Conservation (phyloP, 768 basidiomycete species). For the Boletus subcaerulescens region DNA sequence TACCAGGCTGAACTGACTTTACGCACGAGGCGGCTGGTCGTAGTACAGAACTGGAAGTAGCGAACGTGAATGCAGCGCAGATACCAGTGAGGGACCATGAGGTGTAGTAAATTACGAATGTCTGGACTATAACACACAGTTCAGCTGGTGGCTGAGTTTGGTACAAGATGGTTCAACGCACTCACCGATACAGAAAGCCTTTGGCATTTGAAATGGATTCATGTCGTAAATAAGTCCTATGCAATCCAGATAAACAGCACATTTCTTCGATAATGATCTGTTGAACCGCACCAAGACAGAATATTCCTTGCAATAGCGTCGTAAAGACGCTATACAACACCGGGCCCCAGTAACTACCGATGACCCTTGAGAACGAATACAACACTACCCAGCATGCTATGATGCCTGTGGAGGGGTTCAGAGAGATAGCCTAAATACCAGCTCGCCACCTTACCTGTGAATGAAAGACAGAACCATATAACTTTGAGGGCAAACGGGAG, state of each 20-base stretch:
- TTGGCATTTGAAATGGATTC: slow-evolving; percentile 59
- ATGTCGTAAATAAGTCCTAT: slow-evolving; percentile 63
- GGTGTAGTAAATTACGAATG: slow-evolving; percentile 38
- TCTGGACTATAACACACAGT: slow-evolving; percentile 18
- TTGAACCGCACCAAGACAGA: slow-evolving; percentile 53
- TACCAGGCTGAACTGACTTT: background rate
- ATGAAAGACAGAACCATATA: slow-evolving; percentile 56
- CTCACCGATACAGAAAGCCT: slow-evolving; percentile 54
- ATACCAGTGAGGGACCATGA: slow-evolving; percentile 45
- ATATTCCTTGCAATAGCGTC: slow-evolving; percentile 51
- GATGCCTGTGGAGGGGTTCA: slow-evolving; percentile 38
- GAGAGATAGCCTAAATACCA: background rate
- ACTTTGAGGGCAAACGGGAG: slow-evolving; percentile 55
- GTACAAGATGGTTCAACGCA: background rate
- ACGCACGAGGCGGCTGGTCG: slow-evolving; percentile 28
- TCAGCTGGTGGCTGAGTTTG: slow-evolving; percentile 4
- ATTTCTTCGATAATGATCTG: background rate
- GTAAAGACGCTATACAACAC: slow-evolving; percentile 48
- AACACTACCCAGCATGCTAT: slow-evolving; percentile 49
- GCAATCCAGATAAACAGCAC: background rate
- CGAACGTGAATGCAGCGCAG: slow-evolving; percentile 42
- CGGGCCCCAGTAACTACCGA: slow-evolving; percentile 48
- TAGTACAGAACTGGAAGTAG: slow-evolving; percentile 46
- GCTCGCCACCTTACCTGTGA: slow-evolving; percentile 42
- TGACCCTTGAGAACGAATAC: slow-evolving; percentile 42